A percentile compares a stretch with the other conserved stretches of the same genome.
phyloP scores from a whole-genome alignment of 208 protist genomes.

The Leishmania lainsoni region DNA sequence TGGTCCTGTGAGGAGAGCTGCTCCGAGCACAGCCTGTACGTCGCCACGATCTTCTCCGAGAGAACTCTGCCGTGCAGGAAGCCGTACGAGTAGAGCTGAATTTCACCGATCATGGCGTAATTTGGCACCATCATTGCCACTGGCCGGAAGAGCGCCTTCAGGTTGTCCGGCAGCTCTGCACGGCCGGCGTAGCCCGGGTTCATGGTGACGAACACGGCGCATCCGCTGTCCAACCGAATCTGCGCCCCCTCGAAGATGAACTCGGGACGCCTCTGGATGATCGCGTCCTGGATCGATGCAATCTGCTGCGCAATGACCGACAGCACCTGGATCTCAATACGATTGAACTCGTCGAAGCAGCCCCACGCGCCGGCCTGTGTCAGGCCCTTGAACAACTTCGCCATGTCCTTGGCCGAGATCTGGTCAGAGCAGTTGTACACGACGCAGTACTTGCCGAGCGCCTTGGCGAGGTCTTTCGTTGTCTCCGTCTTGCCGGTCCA shows the following conservation, averaged over 20 bases:
- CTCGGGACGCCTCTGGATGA: constrained; percentile 78
- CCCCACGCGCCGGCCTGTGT: constrained; percentile 94
- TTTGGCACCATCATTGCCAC: constrained; percentile 99
- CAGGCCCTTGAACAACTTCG: constrained; percentile 96
- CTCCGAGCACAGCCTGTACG: constrained; percentile 96
- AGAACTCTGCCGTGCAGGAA: constrained; percentile 94
- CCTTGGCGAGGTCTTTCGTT: constrained; percentile 97
- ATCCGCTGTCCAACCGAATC: constrained; percentile 92
- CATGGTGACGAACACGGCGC: constrained; percentile 98
- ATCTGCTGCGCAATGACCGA: constrained; percentile 98
- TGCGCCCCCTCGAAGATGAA: constrained; percentile 96
- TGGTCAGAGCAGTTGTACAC: constrained; percentile 99
- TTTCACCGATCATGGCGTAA: constrained; percentile 98
- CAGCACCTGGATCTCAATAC: constrained; percentile 97
- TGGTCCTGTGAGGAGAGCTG: constrained; percentile 98
- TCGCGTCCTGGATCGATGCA: constrained; percentile 94
- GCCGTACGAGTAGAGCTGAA: constrained; percentile 97
- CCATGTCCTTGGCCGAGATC: constrained; percentile 96
- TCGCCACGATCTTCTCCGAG: constrained; percentile 96
- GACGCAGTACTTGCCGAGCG: constrained; percentile 95
- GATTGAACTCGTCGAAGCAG: constrained; percentile 99
- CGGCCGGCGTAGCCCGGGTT: constrained; percentile 98
- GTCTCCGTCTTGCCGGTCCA: constrained; percentile 99
- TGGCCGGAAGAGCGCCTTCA: constrained; percentile 99
- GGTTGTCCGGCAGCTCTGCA: constrained; percentile 97